phyloP scores from a whole-genome alignment of 441 rosid species.

The Lepidium campestre region DNA sequence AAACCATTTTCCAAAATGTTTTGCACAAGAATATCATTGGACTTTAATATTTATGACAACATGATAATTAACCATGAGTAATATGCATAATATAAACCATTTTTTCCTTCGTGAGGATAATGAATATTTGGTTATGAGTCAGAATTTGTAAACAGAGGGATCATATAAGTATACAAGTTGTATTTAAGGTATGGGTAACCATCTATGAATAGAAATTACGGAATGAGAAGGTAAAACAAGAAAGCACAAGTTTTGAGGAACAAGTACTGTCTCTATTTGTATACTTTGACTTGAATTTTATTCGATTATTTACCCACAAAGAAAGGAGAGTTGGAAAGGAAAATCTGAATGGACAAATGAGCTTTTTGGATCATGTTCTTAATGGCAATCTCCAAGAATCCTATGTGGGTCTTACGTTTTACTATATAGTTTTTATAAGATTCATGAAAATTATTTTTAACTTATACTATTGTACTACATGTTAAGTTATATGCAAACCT shows the following conservation, averaged over 20 bases:
- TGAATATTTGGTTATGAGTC: not conserved
- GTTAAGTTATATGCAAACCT: slow-evolving; percentile 11
- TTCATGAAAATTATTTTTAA: not conserved
- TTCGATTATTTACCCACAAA: not conserved
- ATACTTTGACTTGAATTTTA: slow-evolving; percentile 15
- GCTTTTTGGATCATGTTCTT: slow-evolving; percentile 31
- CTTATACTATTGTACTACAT: not conserved
- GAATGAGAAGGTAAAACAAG: slow-evolving; percentile 17
- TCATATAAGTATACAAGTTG: not conserved
- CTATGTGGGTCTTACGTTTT: not conserved
- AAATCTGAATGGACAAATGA: slow-evolving; percentile 23
- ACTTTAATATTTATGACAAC: too few species aligned
- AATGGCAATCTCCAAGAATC: slow-evolving; percentile 15
- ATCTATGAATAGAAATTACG: not conserved
- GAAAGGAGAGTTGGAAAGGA: slow-evolving; percentile 7
- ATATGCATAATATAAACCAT: not conserved
- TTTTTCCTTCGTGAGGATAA: too few species aligned
- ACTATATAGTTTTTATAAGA: not conserved
- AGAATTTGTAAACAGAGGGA: not conserved
- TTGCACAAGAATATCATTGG: too few species aligned
- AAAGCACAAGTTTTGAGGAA: slow-evolving; percentile 13
- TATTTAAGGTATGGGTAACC: not conserved
- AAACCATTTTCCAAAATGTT: too few species aligned
- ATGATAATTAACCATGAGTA: too few species aligned
- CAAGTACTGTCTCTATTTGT: not conserved